Conservation (phyloP, 768 basidiomycete genomes). For the Coprinopsis sp. region DNA sequence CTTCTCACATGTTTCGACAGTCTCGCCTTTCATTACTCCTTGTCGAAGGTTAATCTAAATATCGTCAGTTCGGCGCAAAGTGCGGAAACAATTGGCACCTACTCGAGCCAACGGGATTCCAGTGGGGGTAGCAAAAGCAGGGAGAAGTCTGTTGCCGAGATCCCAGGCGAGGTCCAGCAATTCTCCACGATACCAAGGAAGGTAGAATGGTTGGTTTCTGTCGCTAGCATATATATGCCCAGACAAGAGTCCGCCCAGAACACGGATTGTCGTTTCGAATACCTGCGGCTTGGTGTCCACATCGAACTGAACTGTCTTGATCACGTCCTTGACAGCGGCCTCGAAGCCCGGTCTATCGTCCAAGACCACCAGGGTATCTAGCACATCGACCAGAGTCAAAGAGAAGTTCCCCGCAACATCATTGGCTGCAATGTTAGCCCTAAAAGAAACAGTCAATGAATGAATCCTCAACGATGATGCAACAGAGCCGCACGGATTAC, state of each 20-base stretch:
- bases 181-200: conserved; percentile 84
- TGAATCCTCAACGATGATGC: background rate
- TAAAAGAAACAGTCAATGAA: conserved; percentile 20
- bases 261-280: conserved; percentile 94
- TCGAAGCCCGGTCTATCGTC: conserved; percentile 77
- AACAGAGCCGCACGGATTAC: conserved; percentile 59
- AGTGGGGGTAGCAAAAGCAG: conserved; percentile 89
- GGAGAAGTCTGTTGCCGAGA: conserved; percentile 79
- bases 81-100: conserved; percentile 11
- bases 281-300: conserved; percentile 96
- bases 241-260: conserved; percentile 84
- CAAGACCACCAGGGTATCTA: conserved; percentile 90
- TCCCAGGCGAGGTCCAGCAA: conserved; percentile 79
- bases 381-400: conserved; percentile 71
- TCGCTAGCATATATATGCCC: conserved; percentile 79
- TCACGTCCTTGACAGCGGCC: conserved; percentile 75
- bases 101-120: conserved; percentile 92
- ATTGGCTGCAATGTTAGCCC: conserved; percentile 74
- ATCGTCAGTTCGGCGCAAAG: background rate
- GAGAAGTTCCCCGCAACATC: conserved; percentile 96
- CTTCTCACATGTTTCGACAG: conserved; percentile 75
- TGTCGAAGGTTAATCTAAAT: conserved; percentile 75
- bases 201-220: conserved; percentile 58
- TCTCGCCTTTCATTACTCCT: conserved; percentile 74
- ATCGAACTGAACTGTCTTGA: conserved; percentile 84